Evolutionary conservation across 208 protist species (phyloP).

Genomic region (Trypanosoma platydactyli): DNA sequence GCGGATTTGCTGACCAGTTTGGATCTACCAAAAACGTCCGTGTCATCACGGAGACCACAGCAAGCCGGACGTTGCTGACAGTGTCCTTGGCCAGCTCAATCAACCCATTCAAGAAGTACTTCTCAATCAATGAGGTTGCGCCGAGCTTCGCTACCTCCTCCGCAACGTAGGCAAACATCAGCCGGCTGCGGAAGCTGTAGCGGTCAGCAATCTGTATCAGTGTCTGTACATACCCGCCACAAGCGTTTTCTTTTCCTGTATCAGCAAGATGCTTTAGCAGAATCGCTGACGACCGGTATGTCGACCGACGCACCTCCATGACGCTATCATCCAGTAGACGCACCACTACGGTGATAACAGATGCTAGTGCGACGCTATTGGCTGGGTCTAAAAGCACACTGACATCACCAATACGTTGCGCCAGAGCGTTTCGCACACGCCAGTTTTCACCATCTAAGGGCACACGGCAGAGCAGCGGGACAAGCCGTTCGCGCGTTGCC

Average conservation of each 20-base stretch:
- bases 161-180: constrained; percentile 90
- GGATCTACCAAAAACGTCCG: constrained; percentile 44
- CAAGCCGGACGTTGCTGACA: constrained; percentile 90
- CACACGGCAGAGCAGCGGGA: constrained; percentile 75
- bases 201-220: constrained; percentile 75
- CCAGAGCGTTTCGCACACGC: constrained; percentile 92
- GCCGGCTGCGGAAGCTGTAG: constrained; percentile 77
- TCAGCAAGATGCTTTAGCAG: constrained; percentile 72
- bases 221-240: constrained; percentile 54
- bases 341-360: constrained; percentile 69
- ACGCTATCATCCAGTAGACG: constrained; percentile 89
- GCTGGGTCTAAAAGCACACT: constrained; percentile 65
- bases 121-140: constrained; percentile 51
- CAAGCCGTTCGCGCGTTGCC: constrained; percentile 60
- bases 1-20: constrained; percentile 47
- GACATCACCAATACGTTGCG: constrained; percentile 82
- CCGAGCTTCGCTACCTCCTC: constrained; percentile 74
- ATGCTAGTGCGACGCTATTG: constrained; percentile 43
- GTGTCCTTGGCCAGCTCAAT: constrained; percentile 62
- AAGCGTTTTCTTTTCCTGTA: constrained; percentile 32
- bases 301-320: constrained; percentile 83
- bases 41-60: constrained; percentile 63
- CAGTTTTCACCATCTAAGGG: constrained; percentile 93
- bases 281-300: constrained; percentile 74
- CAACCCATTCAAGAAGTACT: constrained; percentile 56